A percentile compares a stretch with the other conserved stretches of the same genome.
Evolutionary conservation across 768 basidiomycete genomes (phyloP).

Genomic region (Sistotremastrum niveocremeum): DNA sequence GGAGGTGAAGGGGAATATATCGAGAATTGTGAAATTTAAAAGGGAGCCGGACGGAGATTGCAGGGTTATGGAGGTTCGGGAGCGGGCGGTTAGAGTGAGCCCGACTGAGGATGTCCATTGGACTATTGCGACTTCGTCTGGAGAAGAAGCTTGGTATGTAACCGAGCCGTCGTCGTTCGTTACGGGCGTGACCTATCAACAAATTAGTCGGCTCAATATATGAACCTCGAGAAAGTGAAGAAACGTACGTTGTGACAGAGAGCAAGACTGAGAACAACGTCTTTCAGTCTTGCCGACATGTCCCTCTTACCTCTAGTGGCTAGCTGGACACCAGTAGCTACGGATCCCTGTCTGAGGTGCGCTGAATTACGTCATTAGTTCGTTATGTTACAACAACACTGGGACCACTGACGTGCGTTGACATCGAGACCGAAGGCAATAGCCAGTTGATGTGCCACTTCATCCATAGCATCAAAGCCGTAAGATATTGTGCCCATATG

Average conservation of each 20-base stretch:
- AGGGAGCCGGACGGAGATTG: conserved; percentile 52
- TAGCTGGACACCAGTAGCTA: conserved; percentile 68
- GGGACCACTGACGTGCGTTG: conserved; percentile 34
- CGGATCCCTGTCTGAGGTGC: conserved; percentile 39
- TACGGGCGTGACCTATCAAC: conserved; percentile 78
- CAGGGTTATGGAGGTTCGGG: conserved; percentile 82
- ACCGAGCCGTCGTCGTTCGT: conserved; percentile 87
- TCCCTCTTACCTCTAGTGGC: conserved; percentile 80
- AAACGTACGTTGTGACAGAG: conserved; percentile 84
- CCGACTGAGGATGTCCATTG: conserved; percentile 95
- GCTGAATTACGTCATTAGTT: conserved; percentile 8
- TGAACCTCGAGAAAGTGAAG: not conserved
- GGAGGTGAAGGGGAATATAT: conserved; percentile 96
- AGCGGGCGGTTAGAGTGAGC: conserved; percentile 74
- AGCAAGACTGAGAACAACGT: conserved; percentile 86
- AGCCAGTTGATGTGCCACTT: conserved; percentile 85
- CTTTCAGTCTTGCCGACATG: conserved; percentile 86
- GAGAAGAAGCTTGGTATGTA: conserved; percentile 97
- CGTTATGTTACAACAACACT: not conserved
- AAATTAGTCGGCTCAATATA: not conserved
- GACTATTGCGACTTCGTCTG: conserved; percentile 98
- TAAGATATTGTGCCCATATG: conserved; percentile 99
- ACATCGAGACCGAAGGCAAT: conserved; percentile 61
- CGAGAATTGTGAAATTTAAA: conserved; percentile 72
- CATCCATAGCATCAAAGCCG: conserved; percentile 97